Base-by-base conservation (phyloP, 2,329 filamentous ascomycete species). In the Alternaria sp. region DNA sequence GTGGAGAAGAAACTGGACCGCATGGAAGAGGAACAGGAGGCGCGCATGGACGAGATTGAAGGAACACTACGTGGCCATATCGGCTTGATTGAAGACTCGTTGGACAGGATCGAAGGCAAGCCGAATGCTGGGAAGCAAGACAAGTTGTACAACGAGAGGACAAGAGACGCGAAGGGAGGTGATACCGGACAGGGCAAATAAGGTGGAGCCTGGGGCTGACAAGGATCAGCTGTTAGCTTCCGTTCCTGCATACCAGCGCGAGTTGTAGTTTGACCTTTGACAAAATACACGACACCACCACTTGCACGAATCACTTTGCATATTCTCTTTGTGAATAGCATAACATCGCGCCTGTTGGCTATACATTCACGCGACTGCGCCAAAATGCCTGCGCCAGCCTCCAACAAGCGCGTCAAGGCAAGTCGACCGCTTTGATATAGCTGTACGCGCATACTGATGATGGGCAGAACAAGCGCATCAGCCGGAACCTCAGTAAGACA, bases 321-420 rank as follows among this genome's bases (percentile, higher is more conserved):
- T 3, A 18, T 1, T 47, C 20, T 12, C 28, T 22, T 18, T 20
- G 16, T 8, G 12, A 0, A 12, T 2, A 16, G 38, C 2, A 18
- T 5, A 49, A 18, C 3, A 49, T 14, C 1, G 8, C 5, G 32
- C 8, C 8, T 43, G 5, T 9, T 32, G 3, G 18, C 2, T 0
- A 4, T 2, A 7, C 20, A 3, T 8, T 11, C 3, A 38, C 57
- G 24, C 51, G 22, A 58, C 53, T 38, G 20, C 20, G 20, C 51
- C 59, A 73, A 66, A 30, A 87, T 87, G 85, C 84, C 84, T 55
- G 83, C 84, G 54, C 81, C 84, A 57, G 80, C 82, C 54, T 81
- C 82, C 51, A 84, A 83, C 56, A 87, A 87, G 75, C 84, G 85
- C 67, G 83, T 87, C 67, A 79, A 78, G 68, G 76, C 73, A 49